Evolutionary conservation across 148 eudicot species (phyloP).

Genomic region (Vaccinium myrtillus): DNA sequence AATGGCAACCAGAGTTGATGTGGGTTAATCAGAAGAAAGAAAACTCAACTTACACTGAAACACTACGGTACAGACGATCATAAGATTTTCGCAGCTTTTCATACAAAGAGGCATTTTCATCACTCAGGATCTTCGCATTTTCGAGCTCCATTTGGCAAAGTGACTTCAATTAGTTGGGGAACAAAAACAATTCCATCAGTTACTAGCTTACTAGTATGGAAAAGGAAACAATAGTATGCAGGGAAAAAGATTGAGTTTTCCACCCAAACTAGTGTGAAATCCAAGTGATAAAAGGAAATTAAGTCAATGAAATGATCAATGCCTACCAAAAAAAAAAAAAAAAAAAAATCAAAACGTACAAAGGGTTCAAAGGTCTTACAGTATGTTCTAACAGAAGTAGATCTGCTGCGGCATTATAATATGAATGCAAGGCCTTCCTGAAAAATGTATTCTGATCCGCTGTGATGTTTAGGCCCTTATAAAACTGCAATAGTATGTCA

Average conservation of each 20-base stretch:
- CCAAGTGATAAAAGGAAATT: not conserved
- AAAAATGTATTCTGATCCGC: conserved; percentile 79
- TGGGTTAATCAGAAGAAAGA: conserved; percentile 10
- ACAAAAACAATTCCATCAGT: not conserved
- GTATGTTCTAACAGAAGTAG: conserved; percentile 77
- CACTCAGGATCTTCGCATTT: conserved; percentile 82
- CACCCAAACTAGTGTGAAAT: not conserved
- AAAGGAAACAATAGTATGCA: not conserved
- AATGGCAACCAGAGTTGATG: not conserved
- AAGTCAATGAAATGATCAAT: not conserved
- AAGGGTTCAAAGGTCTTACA: conserved; percentile 47
- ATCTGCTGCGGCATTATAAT: conserved; percentile 78
- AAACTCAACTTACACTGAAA: conserved; percentile 67
- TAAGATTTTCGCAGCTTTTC: conserved; percentile 94
- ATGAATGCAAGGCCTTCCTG: conserved; percentile 68
- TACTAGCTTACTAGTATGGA: not conserved
- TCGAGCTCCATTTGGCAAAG: conserved; percentile 96
- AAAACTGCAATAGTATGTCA: conserved; percentile 51
- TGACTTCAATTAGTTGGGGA: conserved; percentile 41
- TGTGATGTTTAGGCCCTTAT: conserved; percentile 67
- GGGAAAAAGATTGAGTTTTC: not conserved
- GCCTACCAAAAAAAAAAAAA: not conserved
- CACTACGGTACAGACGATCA: conserved; percentile 81
- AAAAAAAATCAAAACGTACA: not conserved
- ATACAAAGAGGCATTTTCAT: conserved; percentile 79